These are phyloP conservation scores for Vitis rotundifolia DNA, from an alignment of 164 flowering plant species.

Conservation along the genomic window DNA sequence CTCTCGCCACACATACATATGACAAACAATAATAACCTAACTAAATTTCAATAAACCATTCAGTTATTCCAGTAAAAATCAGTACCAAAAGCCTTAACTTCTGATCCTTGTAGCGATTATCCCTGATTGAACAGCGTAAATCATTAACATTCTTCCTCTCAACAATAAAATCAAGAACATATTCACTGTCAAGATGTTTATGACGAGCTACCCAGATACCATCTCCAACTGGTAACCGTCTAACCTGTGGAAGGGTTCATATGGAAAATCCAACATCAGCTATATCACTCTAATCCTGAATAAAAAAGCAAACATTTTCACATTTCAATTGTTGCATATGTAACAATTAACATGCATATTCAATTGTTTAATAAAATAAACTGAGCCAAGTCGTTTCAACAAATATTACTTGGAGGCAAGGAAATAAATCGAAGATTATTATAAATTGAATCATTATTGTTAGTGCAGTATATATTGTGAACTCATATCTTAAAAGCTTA, in stretches of 20 bases:
- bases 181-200: conserved; percentile 54
- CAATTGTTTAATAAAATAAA: no score
- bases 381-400: no score
- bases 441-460: no score
- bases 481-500: no score
- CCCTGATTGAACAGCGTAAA: conserved; percentile 76
- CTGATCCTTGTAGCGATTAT: conserved; percentile 90
- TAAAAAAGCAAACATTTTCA: background rate
- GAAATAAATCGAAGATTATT: no score
- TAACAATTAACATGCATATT: no score
- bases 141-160: conserved; percentile 95
- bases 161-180: conserved; percentile 93
- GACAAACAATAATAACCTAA: no score
- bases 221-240: conserved; percentile 91
- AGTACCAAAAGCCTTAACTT: conserved; percentile 85
- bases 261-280: background rate
- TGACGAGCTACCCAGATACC: conserved; percentile 94
- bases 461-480: no score
- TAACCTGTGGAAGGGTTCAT: conserved; percentile 48
- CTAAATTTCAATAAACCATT: background rate
- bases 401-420: no score
- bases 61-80: conserved; percentile 3
- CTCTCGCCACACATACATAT: no score
- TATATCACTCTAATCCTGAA: background rate
- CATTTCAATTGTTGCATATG: background rate